Percentiles rank a stretch among this genome's conserved stretches.
Evolutionary conservation across 1,139 yeast species (phyloP).

Genomic region (Citeromyces siamensis): DNA sequence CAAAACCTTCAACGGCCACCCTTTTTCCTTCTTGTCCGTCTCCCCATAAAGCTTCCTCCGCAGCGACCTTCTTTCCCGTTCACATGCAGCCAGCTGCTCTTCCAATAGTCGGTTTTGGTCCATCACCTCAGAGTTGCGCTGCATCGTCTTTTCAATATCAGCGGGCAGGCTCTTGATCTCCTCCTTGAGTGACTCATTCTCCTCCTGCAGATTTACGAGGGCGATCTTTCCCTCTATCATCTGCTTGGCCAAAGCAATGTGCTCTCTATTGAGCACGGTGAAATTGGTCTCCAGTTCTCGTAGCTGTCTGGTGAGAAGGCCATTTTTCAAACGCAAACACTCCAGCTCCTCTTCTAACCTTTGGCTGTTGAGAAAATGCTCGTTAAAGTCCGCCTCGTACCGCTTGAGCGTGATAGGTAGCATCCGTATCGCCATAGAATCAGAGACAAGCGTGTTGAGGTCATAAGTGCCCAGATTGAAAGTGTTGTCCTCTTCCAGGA

Average conservation of each 20-base stretch:
- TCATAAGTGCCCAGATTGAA: slow-evolving; percentile 31
- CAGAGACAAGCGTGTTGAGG: slow-evolving; percentile 64
- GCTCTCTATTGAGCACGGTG: slow-evolving; percentile 66
- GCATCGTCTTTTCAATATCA: slow-evolving; percentile 43
- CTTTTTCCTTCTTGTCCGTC: slow-evolving; percentile 14
- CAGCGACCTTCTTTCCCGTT: slow-evolving; percentile 28
- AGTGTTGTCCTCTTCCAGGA: slow-evolving; percentile 18
- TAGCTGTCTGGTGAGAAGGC: slow-evolving; percentile 62
- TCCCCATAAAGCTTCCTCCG: slow-evolving; percentile 20
- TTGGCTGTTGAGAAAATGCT: slow-evolving; percentile 56
- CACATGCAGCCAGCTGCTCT: slow-evolving; percentile 40
- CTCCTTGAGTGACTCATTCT: slow-evolving; percentile 41
- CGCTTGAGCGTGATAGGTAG: slow-evolving; percentile 60
- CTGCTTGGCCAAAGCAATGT: slow-evolving; percentile 65
- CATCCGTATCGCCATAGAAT: slow-evolving; percentile 62
- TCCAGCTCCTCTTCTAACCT: slow-evolving; percentile 65
- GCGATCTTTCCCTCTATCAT: slow-evolving; percentile 50
- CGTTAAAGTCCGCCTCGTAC: slow-evolving; percentile 64
- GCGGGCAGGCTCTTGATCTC: slow-evolving; percentile 41
- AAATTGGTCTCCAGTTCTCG: slow-evolving; percentile 63
- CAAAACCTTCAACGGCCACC: slow-evolving; percentile 17
- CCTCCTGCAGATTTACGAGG: slow-evolving; percentile 54
- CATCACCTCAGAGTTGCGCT: slow-evolving; percentile 44
- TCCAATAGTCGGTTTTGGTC: slow-evolving; percentile 35
- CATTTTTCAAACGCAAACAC: slow-evolving; percentile 49